Percentiles rank a stretch among this genome's conserved stretches.
phyloP scores from a whole-genome alignment of 1,284 basidiomycete species.

The Taiwanofungus camphoratus region DNA sequence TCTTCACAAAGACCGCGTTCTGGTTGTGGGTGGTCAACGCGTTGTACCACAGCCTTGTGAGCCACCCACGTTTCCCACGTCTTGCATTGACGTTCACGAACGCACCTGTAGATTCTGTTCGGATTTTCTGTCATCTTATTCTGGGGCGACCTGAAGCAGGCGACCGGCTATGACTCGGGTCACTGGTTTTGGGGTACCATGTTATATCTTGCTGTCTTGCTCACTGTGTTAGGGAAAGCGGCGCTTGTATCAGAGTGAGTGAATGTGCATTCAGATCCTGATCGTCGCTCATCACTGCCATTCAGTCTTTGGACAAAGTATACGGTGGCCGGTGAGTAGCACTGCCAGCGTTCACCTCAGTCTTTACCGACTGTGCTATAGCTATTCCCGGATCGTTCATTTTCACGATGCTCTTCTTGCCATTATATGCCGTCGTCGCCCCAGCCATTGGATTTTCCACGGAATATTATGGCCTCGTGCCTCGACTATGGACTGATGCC shows the following conservation, averaged over 20 bases:
- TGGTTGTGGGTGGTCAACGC: slow-evolving; percentile 97
- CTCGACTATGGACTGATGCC: slow-evolving; percentile 79
- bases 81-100: slow-evolving; percentile 1
- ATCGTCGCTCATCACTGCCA: slow-evolving; percentile 12
- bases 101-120: slow-evolving; percentile 62
- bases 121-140: slow-evolving; percentile 88
- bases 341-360: neutral
- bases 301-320: slow-evolving; percentile 98
- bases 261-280: neutral
- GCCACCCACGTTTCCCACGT: slow-evolving; percentile 26
- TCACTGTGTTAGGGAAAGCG: slow-evolving; percentile 96
- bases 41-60: slow-evolving; percentile 86
- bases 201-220: slow-evolving; percentile 86
- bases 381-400: slow-evolving; percentile 95
- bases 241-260: slow-evolving; percentile 95
- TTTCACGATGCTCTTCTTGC: slow-evolving; percentile 93
- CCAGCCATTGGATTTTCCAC: slow-evolving; percentile 86
- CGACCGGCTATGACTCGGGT: slow-evolving; percentile 78
- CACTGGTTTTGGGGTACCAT: slow-evolving; percentile 99
- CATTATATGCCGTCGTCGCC: slow-evolving; percentile 85
- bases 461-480: slow-evolving; percentile 87
- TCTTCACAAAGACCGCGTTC: slow-evolving; percentile 88
- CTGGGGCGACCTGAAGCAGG: slow-evolving; percentile 84
- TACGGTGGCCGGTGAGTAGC: slow-evolving; percentile 71
- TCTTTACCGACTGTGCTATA: slow-evolving; percentile 22